These are phyloP conservation scores for Clavispora vitiphila DNA, from an alignment of 805 yeast species.

Conservation along the genomic window DNA sequence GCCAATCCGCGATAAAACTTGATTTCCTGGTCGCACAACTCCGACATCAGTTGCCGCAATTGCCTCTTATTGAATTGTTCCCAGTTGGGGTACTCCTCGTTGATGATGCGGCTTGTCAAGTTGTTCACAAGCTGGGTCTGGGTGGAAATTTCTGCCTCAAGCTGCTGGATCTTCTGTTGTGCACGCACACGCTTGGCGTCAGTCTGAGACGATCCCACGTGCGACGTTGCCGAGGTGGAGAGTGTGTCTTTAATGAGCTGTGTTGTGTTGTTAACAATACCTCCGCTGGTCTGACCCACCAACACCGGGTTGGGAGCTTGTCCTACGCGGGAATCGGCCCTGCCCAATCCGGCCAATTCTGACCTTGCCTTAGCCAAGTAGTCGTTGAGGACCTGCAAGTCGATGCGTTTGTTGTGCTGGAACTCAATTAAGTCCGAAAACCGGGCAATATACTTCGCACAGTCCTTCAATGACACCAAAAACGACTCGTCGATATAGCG, in stretches of 20 bases:
- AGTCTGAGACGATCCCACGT: slow-evolving; percentile 36
- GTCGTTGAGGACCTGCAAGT: slow-evolving; percentile 79
- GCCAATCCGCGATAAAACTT: slow-evolving; percentile 65
- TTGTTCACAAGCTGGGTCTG: slow-evolving; percentile 44
- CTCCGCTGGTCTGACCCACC: slow-evolving; percentile 19
- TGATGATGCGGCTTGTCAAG: slow-evolving; percentile 42
- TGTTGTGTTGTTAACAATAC: slow-evolving; percentile 38
- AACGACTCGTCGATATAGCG: slow-evolving; percentile 70
- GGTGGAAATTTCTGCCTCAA: slow-evolving; percentile 41
- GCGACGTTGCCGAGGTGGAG: slow-evolving; percentile 42
- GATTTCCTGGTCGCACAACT: slow-evolving; percentile 73
- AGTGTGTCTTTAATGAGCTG: slow-evolving; percentile 47
- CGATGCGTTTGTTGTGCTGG: slow-evolving; percentile 88
- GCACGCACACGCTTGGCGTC: slow-evolving; percentile 42
- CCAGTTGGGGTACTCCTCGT: slow-evolving; percentile 58
- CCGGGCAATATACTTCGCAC: slow-evolving; percentile 62
- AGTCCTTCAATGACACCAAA: slow-evolving; percentile 75
- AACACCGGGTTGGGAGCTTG: slow-evolving; percentile 26
- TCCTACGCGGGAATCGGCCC: slow-evolving; percentile 41
- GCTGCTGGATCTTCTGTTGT: slow-evolving; percentile 35
- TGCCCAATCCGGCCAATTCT: slow-evolving; percentile 50
- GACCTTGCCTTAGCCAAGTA: slow-evolving; percentile 66
- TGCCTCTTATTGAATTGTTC: slow-evolving; percentile 77
- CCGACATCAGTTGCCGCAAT: slow-evolving; percentile 62
- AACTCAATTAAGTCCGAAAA: slow-evolving; percentile 61